A percentile compares a stretch with the other conserved stretches of the same genome.
phyloP scores from a whole-genome alignment of 768 basidiomycete species.

The Suillus sp. region DNA sequence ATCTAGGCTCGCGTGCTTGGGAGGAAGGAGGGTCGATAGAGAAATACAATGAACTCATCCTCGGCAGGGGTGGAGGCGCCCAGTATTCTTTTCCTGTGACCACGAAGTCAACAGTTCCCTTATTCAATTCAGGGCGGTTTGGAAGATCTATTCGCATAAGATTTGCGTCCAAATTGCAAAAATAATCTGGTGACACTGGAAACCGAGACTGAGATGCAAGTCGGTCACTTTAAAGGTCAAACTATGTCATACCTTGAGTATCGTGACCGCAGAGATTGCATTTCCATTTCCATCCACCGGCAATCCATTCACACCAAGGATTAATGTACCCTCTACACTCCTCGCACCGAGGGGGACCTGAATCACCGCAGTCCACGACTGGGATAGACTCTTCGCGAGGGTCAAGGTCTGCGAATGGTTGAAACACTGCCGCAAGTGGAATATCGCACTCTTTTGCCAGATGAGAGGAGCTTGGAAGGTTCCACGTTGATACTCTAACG shows the following conservation, averaged over 20 bases:
- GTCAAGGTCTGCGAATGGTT: constrained; percentile 87
- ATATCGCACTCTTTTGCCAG: constrained; percentile 81
- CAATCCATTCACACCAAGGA: constrained; percentile 86
- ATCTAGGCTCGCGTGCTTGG: constrained; percentile 54
- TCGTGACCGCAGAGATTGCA: constrained; percentile 89
- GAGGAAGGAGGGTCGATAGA: constrained; percentile 49
- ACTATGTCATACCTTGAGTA: constrained; percentile 64
- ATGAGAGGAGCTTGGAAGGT: constrained; percentile 77
- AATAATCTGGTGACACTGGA: constrained; percentile 79
- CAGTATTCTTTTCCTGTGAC: constrained; percentile 81
- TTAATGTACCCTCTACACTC: constrained; percentile 91
- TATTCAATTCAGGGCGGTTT: constrained; percentile 82
- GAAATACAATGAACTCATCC: constrained; percentile 54
- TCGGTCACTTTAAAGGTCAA: constrained; percentile 3
- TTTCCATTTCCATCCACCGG: constrained; percentile 83
- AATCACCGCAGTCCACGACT: constrained; percentile 65
- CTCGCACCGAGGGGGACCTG: constrained; percentile 82
- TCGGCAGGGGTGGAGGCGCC: constrained; percentile 67
- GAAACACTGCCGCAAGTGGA: constrained; percentile 82
- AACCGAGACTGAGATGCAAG: neutral
- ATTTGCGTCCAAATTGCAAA: constrained; percentile 78
- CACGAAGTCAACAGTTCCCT: constrained; percentile 89
- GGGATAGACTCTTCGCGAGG: constrained; percentile 80
- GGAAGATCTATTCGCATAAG: constrained; percentile 78
- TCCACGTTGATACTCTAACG: constrained; percentile 88